A percentile compares a stretch with the other conserved stretches of the same genome.
These are phyloP conservation scores for Wickerhamomyces queroliae DNA, from an alignment of 805 yeast genomes.

Conservation along the genomic window DNA sequence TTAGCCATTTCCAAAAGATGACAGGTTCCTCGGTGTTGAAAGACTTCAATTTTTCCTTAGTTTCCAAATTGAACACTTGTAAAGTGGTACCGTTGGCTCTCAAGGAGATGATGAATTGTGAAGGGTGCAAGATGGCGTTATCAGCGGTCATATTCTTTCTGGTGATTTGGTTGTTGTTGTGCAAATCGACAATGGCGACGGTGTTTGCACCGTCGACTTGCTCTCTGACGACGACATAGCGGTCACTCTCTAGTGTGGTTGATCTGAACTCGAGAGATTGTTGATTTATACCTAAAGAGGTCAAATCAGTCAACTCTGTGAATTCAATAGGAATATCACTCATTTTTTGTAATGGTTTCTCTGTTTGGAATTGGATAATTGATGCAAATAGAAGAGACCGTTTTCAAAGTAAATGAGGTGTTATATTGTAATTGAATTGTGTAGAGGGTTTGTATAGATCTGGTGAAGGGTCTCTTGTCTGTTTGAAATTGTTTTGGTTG, in stretches of 20 bases:
- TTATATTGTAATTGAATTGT: neutral
- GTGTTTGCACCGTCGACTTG: conserved; percentile 59
- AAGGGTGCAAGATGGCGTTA: conserved; percentile 94
- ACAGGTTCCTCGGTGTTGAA: conserved; percentile 84
- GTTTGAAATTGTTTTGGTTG: neutral
- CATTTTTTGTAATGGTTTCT: conserved; percentile 16
- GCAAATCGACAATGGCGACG: conserved; percentile 90
- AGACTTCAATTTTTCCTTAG: conserved; percentile 86
- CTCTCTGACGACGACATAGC: conserved; percentile 79
- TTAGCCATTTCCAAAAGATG: conserved; percentile 93
- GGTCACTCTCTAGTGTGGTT: conserved; percentile 91
- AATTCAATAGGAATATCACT: conserved; percentile 93
- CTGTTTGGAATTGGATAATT: too few relatives aligned
- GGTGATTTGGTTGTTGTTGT: conserved; percentile 70
- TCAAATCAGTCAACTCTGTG: conserved; percentile 89
- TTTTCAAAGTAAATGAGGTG: neutral
- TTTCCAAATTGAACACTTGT: conserved; percentile 85
- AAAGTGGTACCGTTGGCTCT: conserved; percentile 96
- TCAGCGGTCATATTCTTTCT: conserved; percentile 96
- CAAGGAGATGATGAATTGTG: conserved; percentile 81
- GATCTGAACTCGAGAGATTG: conserved; percentile 85
- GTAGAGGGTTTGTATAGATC: neutral
- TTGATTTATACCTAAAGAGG: conserved; percentile 80
- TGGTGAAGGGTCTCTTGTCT: neutral
- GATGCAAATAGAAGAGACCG: too few relatives aligned